A percentile compares a stretch with the other conserved stretches of the same genome.
These are phyloP conservation scores for Jacaranda mimosifolia DNA, from an alignment of 257 asterid species.

Conservation along the genomic window DNA sequence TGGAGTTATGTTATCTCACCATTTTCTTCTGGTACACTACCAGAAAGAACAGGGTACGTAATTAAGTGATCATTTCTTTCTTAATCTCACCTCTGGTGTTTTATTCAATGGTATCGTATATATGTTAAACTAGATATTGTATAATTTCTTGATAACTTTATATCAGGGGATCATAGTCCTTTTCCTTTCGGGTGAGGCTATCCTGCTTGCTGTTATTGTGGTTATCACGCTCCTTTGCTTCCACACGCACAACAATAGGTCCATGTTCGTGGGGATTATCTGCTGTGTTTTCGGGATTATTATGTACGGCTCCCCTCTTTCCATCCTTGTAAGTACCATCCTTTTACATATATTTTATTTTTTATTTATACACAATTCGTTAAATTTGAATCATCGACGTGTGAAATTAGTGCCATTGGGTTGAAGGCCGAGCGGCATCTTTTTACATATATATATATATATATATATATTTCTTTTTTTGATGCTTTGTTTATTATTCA, in stretches of 20 bases:
- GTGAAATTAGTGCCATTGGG: too few species aligned
- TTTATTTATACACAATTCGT: too few species aligned
- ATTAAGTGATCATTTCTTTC: slow-evolving; percentile 19
- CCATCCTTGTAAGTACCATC: slow-evolving; percentile 55
- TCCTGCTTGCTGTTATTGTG: slow-evolving; percentile 30
- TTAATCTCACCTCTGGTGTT: too few species aligned
- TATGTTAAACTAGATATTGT: too few species aligned
- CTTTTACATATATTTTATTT: too few species aligned
- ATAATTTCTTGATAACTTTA: background rate
- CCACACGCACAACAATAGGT: slow-evolving; percentile 45
- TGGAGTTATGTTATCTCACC: slow-evolving; percentile 52
- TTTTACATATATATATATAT: too few species aligned
- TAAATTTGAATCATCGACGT: too few species aligned
- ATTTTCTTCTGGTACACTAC: slow-evolving; percentile 52
- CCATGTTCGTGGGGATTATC: slow-evolving; percentile 60
- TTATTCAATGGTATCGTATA: too few species aligned
- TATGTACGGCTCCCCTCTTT: slow-evolving; percentile 71
- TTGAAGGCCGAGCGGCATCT: too few species aligned
- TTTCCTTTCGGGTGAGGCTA: slow-evolving; percentile 36
- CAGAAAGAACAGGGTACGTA: slow-evolving; percentile 43
- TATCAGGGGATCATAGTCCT: slow-evolving; percentile 43
- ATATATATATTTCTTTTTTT: background rate
- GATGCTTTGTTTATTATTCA: background rate
- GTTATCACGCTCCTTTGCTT: slow-evolving; percentile 46
- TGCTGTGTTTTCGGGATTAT: slow-evolving; percentile 62